These are phyloP conservation scores for Cutaneotrichosporon dermatis DNA, from an alignment of 1,284 basidiomycete genomes.

Conservation along the genomic window DNA sequence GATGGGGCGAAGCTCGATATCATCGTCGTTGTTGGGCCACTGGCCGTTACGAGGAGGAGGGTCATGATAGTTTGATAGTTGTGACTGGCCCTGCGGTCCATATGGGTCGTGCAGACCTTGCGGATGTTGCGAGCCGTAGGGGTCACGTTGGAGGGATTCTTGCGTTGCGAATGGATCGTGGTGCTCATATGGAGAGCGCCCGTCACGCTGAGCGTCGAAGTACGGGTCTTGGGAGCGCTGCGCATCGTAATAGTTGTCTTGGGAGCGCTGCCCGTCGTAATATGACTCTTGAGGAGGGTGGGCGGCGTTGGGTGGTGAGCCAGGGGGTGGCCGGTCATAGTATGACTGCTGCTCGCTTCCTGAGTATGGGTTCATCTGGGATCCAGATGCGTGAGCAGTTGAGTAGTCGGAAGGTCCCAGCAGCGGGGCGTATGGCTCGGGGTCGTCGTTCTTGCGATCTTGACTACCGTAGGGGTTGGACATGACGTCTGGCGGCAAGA, in stretches of 20 bases:
- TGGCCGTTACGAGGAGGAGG: too few species aligned
- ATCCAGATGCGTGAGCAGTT: neutral
- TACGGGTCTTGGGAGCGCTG: too few species aligned
- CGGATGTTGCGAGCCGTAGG: neutral
- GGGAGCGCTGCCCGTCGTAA: neutral
- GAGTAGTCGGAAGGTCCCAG: neutral
- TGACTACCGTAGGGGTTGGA: neutral
- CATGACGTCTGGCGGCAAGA: neutral
- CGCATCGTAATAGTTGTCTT: too few species aligned
- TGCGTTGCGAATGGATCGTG: constrained; percentile 51
- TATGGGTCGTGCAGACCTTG: too few species aligned
- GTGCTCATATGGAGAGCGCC: too few species aligned
- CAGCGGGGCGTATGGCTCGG: neutral
- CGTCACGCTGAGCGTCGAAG: too few species aligned
- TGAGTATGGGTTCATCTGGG: neutral
- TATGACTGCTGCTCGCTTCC: neutral
- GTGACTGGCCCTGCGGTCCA: too few species aligned
- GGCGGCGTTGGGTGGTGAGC: neutral
- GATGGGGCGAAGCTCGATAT: neutral
- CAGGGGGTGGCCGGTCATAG: neutral
- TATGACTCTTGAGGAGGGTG: neutral
- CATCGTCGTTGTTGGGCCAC: too few species aligned
- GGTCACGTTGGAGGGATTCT: neutral
- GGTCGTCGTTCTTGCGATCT: neutral
- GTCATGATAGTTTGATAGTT: too few species aligned